A percentile compares a stretch with the other conserved stretches of the same genome.
These are phyloP conservation scores for Pittosporum tobira DNA, from an alignment of 129 eudicot species.

Conservation along the genomic window DNA sequence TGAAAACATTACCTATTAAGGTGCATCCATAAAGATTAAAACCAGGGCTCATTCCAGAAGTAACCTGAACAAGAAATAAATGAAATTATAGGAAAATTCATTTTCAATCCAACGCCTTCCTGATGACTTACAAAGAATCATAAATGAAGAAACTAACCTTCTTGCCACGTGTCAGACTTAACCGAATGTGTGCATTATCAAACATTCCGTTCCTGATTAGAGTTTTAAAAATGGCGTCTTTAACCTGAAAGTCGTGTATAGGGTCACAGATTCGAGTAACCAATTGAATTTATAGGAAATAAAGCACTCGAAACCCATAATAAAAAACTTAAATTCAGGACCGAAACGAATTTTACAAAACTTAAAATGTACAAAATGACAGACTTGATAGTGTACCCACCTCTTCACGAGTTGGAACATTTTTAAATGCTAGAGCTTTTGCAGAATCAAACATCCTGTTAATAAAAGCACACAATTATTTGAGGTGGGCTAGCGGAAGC, in stretches of 20 bases:
- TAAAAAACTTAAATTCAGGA: not conserved
- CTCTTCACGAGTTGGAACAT: conserved; percentile 79
- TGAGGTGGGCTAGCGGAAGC: not conserved
- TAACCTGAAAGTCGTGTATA: conserved; percentile 45
- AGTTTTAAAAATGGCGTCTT: conserved; percentile 84
- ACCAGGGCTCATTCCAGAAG: conserved; percentile 93
- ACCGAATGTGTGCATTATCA: conserved; percentile 80
- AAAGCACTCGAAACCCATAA: not conserved
- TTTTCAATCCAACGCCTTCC: not conserved
- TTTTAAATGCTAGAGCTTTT: conserved; percentile 85
- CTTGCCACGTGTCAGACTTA: conserved; percentile 95
- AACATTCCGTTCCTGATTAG: conserved; percentile 85
- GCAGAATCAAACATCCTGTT: conserved; percentile 90
- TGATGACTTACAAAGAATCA: not conserved
- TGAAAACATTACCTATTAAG: conserved; percentile 51
- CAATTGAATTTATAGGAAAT: not conserved
- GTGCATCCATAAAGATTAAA: conserved; percentile 93
- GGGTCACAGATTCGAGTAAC: not conserved
- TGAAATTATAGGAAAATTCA: no score
- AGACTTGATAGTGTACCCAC: conserved; percentile 19
- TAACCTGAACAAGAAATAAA: conserved; percentile 36
- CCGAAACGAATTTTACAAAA: no score
- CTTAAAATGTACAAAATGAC: not conserved
- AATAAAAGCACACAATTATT: not conserved
- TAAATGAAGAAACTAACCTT: conserved; percentile 44